These are phyloP conservation scores for Zygotorulaspora chibaensis DNA, from an alignment of 805 yeast species.

Conservation along the genomic window DNA sequence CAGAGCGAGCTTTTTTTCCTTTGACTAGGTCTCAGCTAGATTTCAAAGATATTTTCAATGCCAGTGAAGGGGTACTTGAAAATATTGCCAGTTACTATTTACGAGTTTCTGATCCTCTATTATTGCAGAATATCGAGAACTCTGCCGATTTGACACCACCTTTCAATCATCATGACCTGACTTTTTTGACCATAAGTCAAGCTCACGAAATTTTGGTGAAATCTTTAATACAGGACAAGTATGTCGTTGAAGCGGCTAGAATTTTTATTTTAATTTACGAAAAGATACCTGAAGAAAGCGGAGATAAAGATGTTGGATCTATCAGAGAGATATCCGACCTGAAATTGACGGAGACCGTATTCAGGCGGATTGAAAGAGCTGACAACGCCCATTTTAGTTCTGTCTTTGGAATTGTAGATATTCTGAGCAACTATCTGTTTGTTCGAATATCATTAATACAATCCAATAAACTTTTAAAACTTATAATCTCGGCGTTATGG, in stretches of 20 bases:
- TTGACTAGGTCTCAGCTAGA: slow-evolving; percentile 39
- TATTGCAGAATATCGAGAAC: slow-evolving; percentile 10
- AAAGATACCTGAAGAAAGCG: slow-evolving; percentile 41
- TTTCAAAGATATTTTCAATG: slow-evolving; percentile 7
- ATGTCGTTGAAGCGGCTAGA: slow-evolving; percentile 35
- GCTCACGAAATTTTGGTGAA: slow-evolving; percentile 27
- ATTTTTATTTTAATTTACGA: slow-evolving; percentile 39
- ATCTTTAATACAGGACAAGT: slow-evolving; percentile 19
- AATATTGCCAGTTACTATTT: slow-evolving; percentile 37
- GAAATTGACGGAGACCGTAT: slow-evolving; percentile 31
- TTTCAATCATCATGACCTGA: slow-evolving; percentile 41
- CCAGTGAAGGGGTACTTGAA: slow-evolving; percentile 22
- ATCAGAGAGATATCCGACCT: slow-evolving; percentile 23
- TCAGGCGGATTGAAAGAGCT: slow-evolving; percentile 12
- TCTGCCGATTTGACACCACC: slow-evolving; percentile 34
- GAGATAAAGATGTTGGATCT: slow-evolving; percentile 12
- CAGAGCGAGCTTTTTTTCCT: slow-evolving; percentile 60
- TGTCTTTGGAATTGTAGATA: slow-evolving; percentile 30
- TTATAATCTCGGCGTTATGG: slow-evolving; percentile 49
- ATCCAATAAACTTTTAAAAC: slow-evolving; percentile 21
- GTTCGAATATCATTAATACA: slow-evolving; percentile 26
- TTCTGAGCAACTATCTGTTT: slow-evolving; percentile 32
- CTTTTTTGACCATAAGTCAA: slow-evolving; percentile 38
- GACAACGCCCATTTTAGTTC: slow-evolving; percentile 10
- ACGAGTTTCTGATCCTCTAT: slow-evolving; percentile 18